These are phyloP conservation scores for Zygosaccharomyces bisporus DNA, from an alignment of 805 yeast species.

Conservation along the genomic window DNA sequence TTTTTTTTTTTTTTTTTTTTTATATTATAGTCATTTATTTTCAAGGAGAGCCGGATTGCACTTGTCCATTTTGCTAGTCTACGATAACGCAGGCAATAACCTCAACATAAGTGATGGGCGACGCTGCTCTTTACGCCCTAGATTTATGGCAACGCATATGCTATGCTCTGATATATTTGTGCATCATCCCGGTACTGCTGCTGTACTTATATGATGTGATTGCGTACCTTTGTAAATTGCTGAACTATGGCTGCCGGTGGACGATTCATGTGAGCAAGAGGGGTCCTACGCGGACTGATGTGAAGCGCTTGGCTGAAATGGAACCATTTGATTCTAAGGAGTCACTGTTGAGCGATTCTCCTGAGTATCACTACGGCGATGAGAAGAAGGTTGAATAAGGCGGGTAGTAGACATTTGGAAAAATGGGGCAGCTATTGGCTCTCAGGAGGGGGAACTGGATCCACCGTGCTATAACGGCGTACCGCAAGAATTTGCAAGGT, in stretches of 20 bases:
- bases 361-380: conserved; percentile 8
- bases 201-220: conserved; percentile 16
- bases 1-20: not conserved
- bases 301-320: not conserved
- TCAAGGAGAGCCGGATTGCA: not conserved
- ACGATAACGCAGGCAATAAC: not conserved
- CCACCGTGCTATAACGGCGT: no score
- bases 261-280: conserved; percentile 2
- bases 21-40: not conserved
- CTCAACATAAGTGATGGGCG: conserved; percentile 2
- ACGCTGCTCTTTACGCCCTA: not conserved
- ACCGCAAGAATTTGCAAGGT: no score
- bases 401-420: not conserved
- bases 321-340: conserved; percentile 9
- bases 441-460: no score
- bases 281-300: not conserved
- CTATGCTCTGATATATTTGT: conserved; percentile 8
- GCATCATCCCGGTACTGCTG: conserved; percentile 13
- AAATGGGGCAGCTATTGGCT: no score
- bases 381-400: not conserved
- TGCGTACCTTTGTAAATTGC: conserved; percentile 14
- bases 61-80: no score
- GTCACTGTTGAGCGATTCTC: conserved; percentile 13
- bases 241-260: conserved; percentile 7
- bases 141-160: conserved; percentile 3